These are phyloP conservation scores for Morella rubra DNA, from an alignment of 306 rosid genomes.

Conservation along the genomic window DNA sequence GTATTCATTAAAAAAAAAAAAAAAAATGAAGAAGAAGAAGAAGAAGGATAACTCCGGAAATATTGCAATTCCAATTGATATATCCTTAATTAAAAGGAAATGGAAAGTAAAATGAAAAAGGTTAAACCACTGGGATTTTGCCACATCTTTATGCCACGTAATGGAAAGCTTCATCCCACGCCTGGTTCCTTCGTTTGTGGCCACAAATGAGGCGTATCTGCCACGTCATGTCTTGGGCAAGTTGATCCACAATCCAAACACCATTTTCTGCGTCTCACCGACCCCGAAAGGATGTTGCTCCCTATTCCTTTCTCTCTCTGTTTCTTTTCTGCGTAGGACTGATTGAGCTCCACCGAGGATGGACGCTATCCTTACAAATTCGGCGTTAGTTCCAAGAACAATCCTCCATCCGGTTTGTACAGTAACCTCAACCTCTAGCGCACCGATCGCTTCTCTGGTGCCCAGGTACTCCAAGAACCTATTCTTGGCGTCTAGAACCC, in stretches of 20 bases:
- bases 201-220: not conserved
- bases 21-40: no score
- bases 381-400: slow-evolving; percentile 34
- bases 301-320: not conserved
- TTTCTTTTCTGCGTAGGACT: no score
- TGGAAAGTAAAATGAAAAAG: no score
- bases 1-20: no score
- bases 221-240: not conserved
- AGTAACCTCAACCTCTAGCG: slow-evolving; percentile 25
- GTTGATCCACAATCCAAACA: no score
- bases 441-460: slow-evolving; percentile 16
- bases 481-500: slow-evolving; percentile 22
- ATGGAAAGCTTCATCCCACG: not conserved
- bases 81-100: no score
- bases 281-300: not conserved
- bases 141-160: no score
- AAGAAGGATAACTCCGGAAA: no score
- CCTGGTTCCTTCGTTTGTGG: not conserved
- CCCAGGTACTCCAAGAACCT: slow-evolving; percentile 28
- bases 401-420: slow-evolving; percentile 27
- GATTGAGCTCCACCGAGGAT: not conserved
- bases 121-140: no score
- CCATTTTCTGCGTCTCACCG: no score
- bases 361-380: slow-evolving; percentile 42
- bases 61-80: no score